These are phyloP conservation scores for Aspergillus fijiensis DNA, from an alignment of 2,329 filamentous ascomycete genomes.

Conservation along the genomic window DNA sequence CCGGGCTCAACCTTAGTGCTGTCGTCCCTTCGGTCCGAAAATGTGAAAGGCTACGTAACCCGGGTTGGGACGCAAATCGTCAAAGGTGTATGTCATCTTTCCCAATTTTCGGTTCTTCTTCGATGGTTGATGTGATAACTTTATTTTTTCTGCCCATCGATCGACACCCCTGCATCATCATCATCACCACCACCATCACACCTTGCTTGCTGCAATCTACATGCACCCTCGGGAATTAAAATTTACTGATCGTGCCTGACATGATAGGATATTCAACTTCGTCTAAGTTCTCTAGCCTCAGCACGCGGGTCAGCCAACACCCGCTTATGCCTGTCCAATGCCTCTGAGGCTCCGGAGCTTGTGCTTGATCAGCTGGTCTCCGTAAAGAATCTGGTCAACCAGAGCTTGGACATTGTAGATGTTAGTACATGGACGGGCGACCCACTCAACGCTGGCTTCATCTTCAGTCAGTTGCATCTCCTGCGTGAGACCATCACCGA, in stretches of 20 bases:
- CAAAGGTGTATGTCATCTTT: constrained; percentile 67
- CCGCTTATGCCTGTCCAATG: constrained; percentile 53
- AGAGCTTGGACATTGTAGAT: constrained; percentile 78
- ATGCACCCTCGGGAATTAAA: not conserved
- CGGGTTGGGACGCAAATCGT: constrained; percentile 86
- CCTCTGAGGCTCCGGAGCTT: constrained; percentile 57
- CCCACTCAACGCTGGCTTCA: constrained; percentile 57
- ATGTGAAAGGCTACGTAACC: constrained; percentile 88
- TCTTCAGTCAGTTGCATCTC: constrained; percentile 58
- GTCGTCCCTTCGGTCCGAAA: constrained; percentile 81
- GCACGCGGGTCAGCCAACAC: constrained; percentile 53
- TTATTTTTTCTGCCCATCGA: not conserved
- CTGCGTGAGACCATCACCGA: constrained; percentile 62
- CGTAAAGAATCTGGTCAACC: constrained; percentile 74
- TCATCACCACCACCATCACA: not conserved
- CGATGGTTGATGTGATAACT: not conserved
- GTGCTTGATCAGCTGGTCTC: constrained; percentile 68
- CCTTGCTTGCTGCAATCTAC: constrained; percentile 1
- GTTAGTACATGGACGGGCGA: constrained; percentile 73
- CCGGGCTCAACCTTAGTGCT: constrained; percentile 86
- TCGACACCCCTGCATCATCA: not conserved
- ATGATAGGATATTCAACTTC: constrained; percentile 69
- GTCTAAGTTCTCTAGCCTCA: constrained; percentile 57
- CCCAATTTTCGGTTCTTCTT: not conserved
- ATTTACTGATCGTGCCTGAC: not conserved